These are phyloP conservation scores for Artomyces pyxidatus DNA, from an alignment of 768 basidiomycete genomes.

Conservation along the genomic window DNA sequence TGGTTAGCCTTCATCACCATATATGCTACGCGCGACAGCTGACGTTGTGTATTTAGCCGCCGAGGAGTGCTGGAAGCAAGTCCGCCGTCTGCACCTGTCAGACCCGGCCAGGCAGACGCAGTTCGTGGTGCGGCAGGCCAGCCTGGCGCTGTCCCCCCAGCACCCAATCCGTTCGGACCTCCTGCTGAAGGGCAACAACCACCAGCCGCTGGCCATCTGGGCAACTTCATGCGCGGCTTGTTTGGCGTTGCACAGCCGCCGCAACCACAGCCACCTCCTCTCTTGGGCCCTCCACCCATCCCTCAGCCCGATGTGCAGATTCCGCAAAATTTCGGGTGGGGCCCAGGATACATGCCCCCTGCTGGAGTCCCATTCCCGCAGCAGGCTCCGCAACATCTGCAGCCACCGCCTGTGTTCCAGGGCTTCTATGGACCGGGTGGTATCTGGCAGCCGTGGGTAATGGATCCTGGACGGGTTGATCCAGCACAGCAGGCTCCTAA, in stretches of 20 bases:
- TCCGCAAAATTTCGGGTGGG: constrained; percentile 46
- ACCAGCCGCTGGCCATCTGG: constrained; percentile 25
- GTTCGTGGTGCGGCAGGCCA: constrained; percentile 12
- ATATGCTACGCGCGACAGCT: constrained; percentile 2
- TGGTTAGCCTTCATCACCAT: constrained; percentile 58
- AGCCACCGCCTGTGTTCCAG: constrained; percentile 14
- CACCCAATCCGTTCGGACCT: constrained; percentile 23
- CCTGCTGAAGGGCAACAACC: constrained; percentile 31
- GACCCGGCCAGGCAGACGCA: constrained; percentile 10
- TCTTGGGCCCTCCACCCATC: no score
- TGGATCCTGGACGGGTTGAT: constrained; percentile 5
- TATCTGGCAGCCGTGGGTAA: constrained; percentile 11
- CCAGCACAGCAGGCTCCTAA: constrained; percentile 7
- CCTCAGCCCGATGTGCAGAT: no score
- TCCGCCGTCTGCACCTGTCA: constrained; percentile 4
- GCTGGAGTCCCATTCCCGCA: constrained; percentile 41
- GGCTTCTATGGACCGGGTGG: constrained; percentile 13
- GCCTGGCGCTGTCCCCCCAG: constrained; percentile 23
- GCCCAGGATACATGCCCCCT: constrained; percentile 53
- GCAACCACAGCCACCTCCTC: constrained; percentile 15
- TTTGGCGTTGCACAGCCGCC: constrained; percentile 12
- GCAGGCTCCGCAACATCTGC: constrained; percentile 12
- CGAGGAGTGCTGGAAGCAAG: constrained; percentile 11
- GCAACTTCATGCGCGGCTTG: constrained; percentile 12
- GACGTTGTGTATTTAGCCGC: constrained; percentile 11